phyloP scores from a whole-genome alignment of 208 protist genomes.

The Crithidia bombi region DNA sequence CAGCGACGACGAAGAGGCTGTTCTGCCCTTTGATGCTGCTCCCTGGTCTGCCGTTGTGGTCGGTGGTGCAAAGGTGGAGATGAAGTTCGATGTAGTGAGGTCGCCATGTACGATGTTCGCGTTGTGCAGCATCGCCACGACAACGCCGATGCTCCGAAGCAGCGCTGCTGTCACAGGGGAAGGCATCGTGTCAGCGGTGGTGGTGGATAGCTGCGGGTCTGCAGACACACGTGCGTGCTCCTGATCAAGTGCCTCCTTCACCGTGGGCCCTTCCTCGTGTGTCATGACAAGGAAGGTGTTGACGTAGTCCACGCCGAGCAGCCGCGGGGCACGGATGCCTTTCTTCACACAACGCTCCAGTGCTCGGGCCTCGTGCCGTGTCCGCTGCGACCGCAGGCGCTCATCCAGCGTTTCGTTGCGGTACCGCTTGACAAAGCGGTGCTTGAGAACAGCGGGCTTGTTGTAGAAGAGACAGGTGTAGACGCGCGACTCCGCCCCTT shows the following conservation, averaged over 20 bases:
- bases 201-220: background rate
- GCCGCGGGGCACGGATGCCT: constrained; percentile 64
- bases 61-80: constrained; percentile 39
- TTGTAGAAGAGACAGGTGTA: constrained; percentile 75
- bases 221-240: constrained; percentile 23
- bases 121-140: constrained; percentile 92
- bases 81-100: constrained; percentile 98
- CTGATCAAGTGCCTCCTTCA: constrained; percentile 67
- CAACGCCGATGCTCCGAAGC: constrained; percentile 82
- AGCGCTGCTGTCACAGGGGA: constrained; percentile 40
- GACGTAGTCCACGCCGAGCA: constrained; percentile 64
- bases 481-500: constrained; percentile 84
- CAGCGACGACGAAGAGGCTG: background rate
- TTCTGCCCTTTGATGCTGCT: background rate
- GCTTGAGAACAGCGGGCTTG: constrained; percentile 64
- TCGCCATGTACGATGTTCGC: constrained; percentile 96
- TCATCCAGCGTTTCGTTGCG: constrained; percentile 77
- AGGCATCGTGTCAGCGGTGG: background rate
- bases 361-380: constrained; percentile 67
- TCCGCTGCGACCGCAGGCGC: constrained; percentile 81
- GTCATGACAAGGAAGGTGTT: constrained; percentile 81
- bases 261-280: constrained; percentile 65
- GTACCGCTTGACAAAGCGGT: constrained; percentile 80
- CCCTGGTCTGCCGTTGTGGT: too few species aligned
- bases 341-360: constrained; percentile 67